Conservation (phyloP, 768 basidiomycete species). For the Tulasnella sp. region DNA sequence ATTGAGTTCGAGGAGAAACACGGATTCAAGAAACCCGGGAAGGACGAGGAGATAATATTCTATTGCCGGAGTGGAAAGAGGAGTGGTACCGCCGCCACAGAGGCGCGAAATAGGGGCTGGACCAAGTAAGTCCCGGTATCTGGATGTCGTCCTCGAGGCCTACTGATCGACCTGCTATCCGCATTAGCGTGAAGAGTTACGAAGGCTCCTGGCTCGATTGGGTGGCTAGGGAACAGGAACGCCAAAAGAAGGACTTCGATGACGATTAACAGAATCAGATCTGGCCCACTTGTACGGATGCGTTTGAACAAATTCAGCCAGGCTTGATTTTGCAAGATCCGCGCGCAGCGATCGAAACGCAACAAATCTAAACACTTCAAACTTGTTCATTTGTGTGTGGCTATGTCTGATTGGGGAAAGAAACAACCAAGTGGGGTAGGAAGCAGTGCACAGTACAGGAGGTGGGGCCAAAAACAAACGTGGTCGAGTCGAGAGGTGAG, state of each 20-base stretch:
- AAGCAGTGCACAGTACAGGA: too few species aligned
- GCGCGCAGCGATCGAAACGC: too few species aligned
- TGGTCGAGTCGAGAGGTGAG: too few species aligned
- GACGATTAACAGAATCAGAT: not conserved
- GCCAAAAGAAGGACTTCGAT: slow-evolving; percentile 2
- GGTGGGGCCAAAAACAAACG: too few species aligned
- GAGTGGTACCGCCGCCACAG: slow-evolving; percentile 67
- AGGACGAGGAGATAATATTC: slow-evolving; percentile 65
- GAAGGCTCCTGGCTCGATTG: slow-evolving; percentile 84
- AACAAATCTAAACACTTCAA: too few species aligned
- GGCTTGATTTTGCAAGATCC: too few species aligned
- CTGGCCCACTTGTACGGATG: not conserved
- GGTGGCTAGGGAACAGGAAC: slow-evolving; percentile 36
- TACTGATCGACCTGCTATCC: not conserved
- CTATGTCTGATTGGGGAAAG: too few species aligned
- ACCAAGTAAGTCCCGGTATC: slow-evolving; percentile 43
- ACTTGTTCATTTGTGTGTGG: too few species aligned
- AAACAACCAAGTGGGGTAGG: too few species aligned
- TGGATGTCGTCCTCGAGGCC: not conserved
- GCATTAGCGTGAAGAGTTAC: slow-evolving; percentile 49
- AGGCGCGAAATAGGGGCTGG: slow-evolving; percentile 70
- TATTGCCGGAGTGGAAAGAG: slow-evolving; percentile 86
- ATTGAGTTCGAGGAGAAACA: slow-evolving; percentile 47
- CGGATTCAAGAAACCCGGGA: slow-evolving; percentile 63
- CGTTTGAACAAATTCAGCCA: too few species aligned